Evolutionary conservation across 2,329 filamentous ascomycete species (phyloP).

Genomic region (Pestalotiopsis sp.): DNA sequence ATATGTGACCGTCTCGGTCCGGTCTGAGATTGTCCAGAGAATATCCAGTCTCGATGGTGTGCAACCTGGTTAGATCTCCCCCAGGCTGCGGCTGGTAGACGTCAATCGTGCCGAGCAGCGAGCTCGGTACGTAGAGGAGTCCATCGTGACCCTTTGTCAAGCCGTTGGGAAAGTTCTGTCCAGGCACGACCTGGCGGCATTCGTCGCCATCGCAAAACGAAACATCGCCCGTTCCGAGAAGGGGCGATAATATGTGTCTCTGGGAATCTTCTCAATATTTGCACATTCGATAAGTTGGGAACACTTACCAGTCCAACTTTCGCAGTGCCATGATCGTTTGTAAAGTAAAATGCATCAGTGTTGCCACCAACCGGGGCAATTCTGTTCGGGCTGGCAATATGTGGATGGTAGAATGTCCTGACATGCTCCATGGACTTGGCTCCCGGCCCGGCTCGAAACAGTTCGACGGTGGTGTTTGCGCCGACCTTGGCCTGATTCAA

Average conservation of each 20-base stretch:
- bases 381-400: constrained; percentile 28
- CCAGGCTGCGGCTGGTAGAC: constrained; percentile 15
- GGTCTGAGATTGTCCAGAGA: constrained; percentile 29
- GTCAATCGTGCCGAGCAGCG: constrained; percentile 19
- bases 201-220: constrained; percentile 25
- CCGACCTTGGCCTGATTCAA: constrained; percentile 18
- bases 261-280: neutral
- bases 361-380: constrained; percentile 21
- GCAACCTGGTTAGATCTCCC: constrained; percentile 20
- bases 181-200: constrained; percentile 25
- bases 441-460: constrained; percentile 17
- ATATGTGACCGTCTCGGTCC: constrained; percentile 28
- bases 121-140: constrained; percentile 34
- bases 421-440: constrained; percentile 24
- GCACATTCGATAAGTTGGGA: neutral
- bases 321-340: constrained; percentile 25
- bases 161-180: constrained; percentile 35
- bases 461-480: constrained; percentile 22
- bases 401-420: constrained; percentile 21
- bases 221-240: constrained; percentile 30
- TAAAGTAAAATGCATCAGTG: constrained; percentile 24
- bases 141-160: constrained; percentile 26
- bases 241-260: constrained; percentile 20
- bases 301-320: constrained; percentile 23
- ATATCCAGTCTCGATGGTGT: constrained; percentile 22